Evolutionary conservation across 2,329 filamentous ascomycete species (phyloP).

Genomic region (Nannizzia gypsea): DNA sequence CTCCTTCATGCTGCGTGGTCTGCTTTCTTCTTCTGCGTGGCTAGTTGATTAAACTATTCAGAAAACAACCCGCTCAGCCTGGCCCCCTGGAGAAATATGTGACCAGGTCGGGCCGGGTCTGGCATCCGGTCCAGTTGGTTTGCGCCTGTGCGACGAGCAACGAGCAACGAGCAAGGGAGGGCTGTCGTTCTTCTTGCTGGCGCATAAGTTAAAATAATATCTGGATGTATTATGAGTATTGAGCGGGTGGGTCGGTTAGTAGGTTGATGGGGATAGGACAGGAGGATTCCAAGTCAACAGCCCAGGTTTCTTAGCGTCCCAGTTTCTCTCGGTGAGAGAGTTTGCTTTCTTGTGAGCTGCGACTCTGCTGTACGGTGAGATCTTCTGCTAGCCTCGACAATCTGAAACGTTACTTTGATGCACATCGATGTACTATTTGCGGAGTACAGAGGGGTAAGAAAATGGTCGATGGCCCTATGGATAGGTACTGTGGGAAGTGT

Average conservation of each 20-base stretch:
- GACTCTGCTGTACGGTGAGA: conserved; percentile 1
- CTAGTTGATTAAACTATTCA: not conserved
- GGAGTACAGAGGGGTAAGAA: not conserved
- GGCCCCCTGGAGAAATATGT: not conserved
- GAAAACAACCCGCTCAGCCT: not conserved
- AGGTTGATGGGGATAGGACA: not conserved
- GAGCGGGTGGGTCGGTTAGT: conserved; percentile 2
- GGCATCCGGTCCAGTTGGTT: not conserved
- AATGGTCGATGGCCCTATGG: not conserved
- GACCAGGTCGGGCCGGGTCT: not conserved
- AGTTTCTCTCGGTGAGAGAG: too few relatives aligned
- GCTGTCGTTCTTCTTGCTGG: not conserved
- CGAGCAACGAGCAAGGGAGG: not conserved
- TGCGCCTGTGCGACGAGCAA: not conserved
- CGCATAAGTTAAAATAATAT: not conserved
- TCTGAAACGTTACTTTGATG: not conserved
- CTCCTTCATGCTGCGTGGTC: not conserved
- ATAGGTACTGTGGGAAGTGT: not conserved
- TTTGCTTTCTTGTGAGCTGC: not conserved
- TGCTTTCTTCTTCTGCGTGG: not conserved
- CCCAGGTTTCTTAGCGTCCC: not conserved
- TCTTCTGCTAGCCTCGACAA: not conserved
- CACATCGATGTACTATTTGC: not conserved
- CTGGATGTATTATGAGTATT: too few relatives aligned
- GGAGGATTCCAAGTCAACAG: not conserved